Base-by-base conservation (phyloP, 164 flowering plant genomes). In the Vitis amurensis region DNA sequence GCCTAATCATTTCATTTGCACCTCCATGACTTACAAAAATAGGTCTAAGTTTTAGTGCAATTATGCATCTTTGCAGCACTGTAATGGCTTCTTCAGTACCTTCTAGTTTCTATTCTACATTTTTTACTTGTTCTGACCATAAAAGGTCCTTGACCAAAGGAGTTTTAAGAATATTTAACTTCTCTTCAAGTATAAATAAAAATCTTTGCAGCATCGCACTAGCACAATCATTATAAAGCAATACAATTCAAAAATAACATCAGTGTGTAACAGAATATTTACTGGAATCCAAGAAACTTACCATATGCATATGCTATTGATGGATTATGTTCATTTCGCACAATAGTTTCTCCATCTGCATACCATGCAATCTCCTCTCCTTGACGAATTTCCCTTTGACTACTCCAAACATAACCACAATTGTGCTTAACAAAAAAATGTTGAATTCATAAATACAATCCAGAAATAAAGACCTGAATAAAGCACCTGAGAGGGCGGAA, bases 291-390 rank as follows among this genome's bases (percentile, higher is more conserved):
- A n/a, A 2, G 19, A 11, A 52, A 71, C 74, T 71, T 92, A 94
- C 99, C 99, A 68, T 93, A 95, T 9, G 99, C 99, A 77, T 93
- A 95, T 0, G 96, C 99, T 51, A 89, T 82, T 0, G 96, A 78
- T 1, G 90, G 91, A 77, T 89, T 95, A 70, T 90, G 78, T 81
- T 95, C 99, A 58, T 78, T 93, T 66, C 99, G 75, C 58, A 93
- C 86, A 72, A 93, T 81, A 9, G 92, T 91, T 69, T 95, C 99
- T 61, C 99, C 99, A 74, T 95, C 99, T 0, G 99, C 99, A 72
- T 92, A 94, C 99, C 99, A 94, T 0, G 99, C 92, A 63, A 90
- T 85, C 78, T 93, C 98, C 77, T 95, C 99, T 19, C 99, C 99
- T 74, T 87, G 97, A 7, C 97, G 89, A 79, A 95, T 93, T 79